A percentile compares a stretch with the other conserved stretches of the same genome.
phyloP scores from a whole-genome alignment of 2,329 filamentous ascomycete genomes.

The Ophiostoma novo-ulmi region DNA sequence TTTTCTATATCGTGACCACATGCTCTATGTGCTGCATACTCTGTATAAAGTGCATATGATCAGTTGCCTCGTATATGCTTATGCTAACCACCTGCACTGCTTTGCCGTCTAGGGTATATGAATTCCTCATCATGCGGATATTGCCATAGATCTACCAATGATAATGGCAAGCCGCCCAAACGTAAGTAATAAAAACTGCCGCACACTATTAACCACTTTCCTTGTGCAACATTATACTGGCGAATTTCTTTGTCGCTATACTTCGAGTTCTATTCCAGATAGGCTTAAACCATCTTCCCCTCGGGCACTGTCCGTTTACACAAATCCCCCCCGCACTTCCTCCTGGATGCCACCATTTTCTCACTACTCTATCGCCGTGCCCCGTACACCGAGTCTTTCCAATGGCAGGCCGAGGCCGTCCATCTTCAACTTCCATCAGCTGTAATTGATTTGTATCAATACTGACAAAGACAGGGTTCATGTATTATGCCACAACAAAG shows the following conservation, averaged over 20 bases:
- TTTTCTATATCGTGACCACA: constrained; percentile 8
- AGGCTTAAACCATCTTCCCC: background rate
- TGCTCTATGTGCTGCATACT: background rate
- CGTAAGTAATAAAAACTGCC: background rate
- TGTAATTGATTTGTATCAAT: background rate
- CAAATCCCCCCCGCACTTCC: background rate
- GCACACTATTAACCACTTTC: no score
- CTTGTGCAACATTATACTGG: no score
- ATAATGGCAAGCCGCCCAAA: background rate
- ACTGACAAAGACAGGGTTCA: constrained; percentile 43
- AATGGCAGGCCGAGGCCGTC: background rate
- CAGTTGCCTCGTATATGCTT: background rate
- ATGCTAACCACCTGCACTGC: constrained; percentile 8
- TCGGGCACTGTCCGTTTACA: background rate
- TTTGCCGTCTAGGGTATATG: constrained; percentile 1
- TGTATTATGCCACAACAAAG: constrained; percentile 63
- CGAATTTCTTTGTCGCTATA: no score
- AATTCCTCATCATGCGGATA: constrained; percentile 10
- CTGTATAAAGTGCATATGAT: background rate
- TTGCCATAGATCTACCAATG: background rate
- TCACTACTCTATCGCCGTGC: background rate
- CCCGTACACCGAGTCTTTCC: constrained; percentile 15
- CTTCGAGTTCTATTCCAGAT: no score
- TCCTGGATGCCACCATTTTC: background rate
- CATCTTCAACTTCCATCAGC: no score